A percentile compares a stretch with the other conserved stretches of the same genome.
These are phyloP conservation scores for Cytospora piceicola DNA, from an alignment of 2,329 filamentous ascomycete genomes.

Conservation along the genomic window DNA sequence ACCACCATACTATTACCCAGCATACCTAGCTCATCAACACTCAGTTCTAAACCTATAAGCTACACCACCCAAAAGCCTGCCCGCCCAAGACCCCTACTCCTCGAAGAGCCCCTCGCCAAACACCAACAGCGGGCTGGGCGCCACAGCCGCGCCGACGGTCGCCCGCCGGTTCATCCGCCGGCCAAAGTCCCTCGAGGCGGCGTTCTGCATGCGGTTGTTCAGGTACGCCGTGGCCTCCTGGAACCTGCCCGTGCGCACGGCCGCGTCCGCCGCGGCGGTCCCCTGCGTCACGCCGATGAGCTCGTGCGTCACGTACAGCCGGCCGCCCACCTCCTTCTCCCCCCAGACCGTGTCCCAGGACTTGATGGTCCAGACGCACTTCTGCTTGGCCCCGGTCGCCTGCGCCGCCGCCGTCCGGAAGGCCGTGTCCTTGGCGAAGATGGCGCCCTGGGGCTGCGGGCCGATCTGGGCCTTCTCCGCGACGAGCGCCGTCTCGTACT, in stretches of 20 bases:
- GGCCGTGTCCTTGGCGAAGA: conserved; percentile 28
- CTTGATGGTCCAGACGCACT: conserved; percentile 29
- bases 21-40: neutral
- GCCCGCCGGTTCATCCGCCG: conserved; percentile 46
- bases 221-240: conserved; percentile 53
- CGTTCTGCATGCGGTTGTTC: conserved; percentile 54
- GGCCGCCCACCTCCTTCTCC: conserved; percentile 54
- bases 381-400: conserved; percentile 27
- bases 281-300: conserved; percentile 44
- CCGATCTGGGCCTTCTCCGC: conserved; percentile 22
- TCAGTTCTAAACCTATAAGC: neutral
- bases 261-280: conserved; percentile 32
- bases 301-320: conserved; percentile 62
- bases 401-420: conserved; percentile 29
- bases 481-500: conserved; percentile 26
- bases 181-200: conserved; percentile 49
- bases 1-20: neutral
- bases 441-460: conserved; percentile 28
- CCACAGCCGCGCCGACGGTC: conserved; percentile 49
- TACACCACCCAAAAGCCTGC: neutral
- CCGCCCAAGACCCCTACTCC: conserved; percentile 13
- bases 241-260: conserved; percentile 45
- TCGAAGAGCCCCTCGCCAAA: conserved; percentile 37
- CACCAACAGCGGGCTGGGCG: conserved; percentile 35
- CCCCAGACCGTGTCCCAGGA: conserved; percentile 35